Evolutionary conservation across 768 basidiomycete genomes (phyloP).

Genomic region (Antrodiella citrinella): DNA sequence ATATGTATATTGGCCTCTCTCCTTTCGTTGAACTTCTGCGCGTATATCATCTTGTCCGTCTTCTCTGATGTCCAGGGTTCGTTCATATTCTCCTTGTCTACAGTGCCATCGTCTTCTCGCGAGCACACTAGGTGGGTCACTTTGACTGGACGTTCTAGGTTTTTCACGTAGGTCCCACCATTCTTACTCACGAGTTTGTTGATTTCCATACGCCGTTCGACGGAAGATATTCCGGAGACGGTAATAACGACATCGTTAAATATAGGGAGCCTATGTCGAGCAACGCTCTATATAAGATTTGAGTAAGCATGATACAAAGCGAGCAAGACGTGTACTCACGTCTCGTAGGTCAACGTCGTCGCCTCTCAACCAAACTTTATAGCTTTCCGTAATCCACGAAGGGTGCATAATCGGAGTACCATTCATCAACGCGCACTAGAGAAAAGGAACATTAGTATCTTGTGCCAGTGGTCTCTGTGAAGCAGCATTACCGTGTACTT

Average conservation of each 20-base stretch:
- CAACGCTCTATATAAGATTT: constrained; percentile 40
- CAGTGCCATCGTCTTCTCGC: constrained; percentile 36
- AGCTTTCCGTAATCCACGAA: constrained; percentile 68
- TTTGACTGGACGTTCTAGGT: constrained; percentile 66
- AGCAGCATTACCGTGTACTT: constrained; percentile 65
- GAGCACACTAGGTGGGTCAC: constrained; percentile 80
- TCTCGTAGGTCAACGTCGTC: constrained; percentile 66
- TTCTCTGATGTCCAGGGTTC: background rate
- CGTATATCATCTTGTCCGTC: constrained; percentile 72
- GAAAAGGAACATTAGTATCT: background rate
- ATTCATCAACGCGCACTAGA: constrained; percentile 74
- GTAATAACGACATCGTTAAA: constrained; percentile 68
- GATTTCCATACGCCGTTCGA: constrained; percentile 53
- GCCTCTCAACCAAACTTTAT: constrained; percentile 69
- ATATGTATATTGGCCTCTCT: constrained; percentile 69
- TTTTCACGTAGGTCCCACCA: constrained; percentile 66
- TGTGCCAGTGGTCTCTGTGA: too few relatives aligned
- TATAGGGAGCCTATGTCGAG: constrained; percentile 55
- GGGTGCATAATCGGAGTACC: constrained; percentile 74
- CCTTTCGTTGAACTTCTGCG: constrained; percentile 60
- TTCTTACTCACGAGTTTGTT: constrained; percentile 48
- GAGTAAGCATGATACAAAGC: background rate
- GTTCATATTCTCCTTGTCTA: constrained; percentile 27
- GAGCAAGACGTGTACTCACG: constrained; percentile 30
- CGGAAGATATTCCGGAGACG: constrained; percentile 67